Evolutionary conservation across 2,329 filamentous ascomycete species (phyloP), one percentile per base, ranked within the genome.

Genomic region (Neoscytalidium dimidiatum): DNA sequence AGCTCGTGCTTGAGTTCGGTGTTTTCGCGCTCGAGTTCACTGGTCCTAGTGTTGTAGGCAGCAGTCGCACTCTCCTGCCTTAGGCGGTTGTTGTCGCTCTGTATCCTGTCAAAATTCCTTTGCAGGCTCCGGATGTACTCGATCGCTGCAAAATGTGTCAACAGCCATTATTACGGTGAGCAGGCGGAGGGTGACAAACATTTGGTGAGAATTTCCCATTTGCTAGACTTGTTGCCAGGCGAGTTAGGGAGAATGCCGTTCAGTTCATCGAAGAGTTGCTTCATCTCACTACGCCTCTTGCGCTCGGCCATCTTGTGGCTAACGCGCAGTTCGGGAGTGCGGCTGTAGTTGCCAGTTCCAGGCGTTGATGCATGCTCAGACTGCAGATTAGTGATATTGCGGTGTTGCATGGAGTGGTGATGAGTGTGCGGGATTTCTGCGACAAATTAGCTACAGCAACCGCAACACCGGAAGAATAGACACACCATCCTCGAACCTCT

Each of bases 171-270:
- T 28, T 17, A 19, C 1, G 26, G 29, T 14, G 21, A 28, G 31
- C 9, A 14, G 13, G 8, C 2, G 23, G n/a, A 2, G 7, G 6
- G 13, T 5, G 28, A 74, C 84, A 67, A 80, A 94, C 92, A 90
- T 82, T 94, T 94, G 2, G 90, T 93, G 17, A 96, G 75, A 56
- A 94, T 93, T 71, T 96, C 92, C 92, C 92, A 96, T 71, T 96
- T 96, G 69, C 91, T 94, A 0, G 92, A 92, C 75, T 95, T 96
- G 26, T 90, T 90, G 1, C 92, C 92, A 17, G 92, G 87, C 71
- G 92, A 91, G 70, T 92, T 90, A 1, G 91, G 91, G 79, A 94
- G 89, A 41, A 92, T 82, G 69, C 91, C 89, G 69, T 92, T 87
- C 8, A 95, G 80, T 70, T 92, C 89, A 69, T 95, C 92, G 72